Conservation (phyloP, 208 protist genomes). For the Crithidia fasciculata region DNA sequence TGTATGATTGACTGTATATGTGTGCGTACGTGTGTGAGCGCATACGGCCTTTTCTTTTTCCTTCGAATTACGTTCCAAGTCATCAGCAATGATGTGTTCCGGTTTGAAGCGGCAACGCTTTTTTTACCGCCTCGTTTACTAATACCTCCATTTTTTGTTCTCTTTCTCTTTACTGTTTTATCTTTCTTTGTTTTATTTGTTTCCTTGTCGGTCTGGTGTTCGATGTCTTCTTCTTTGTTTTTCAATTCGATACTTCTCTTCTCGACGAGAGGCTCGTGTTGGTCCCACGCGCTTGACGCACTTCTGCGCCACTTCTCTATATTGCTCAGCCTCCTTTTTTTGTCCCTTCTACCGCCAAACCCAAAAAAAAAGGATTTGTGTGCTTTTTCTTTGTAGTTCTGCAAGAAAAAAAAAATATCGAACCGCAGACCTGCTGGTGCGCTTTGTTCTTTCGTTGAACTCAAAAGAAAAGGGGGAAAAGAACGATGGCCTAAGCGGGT, state of each 20-base stretch:
- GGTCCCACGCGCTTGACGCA: too few relatives aligned
- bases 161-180: not conserved
- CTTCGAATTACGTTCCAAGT: constrained; percentile 6
- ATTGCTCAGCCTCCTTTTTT: not conserved
- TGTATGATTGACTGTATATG: not conserved
- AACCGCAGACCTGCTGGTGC: too few relatives aligned
- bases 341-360: not conserved
- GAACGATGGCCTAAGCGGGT: too few relatives aligned
- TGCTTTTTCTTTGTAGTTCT: constrained; percentile 5
- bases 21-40: not conserved
- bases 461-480: not conserved
- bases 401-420: not conserved
- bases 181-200: not conserved
- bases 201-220: too few relatives aligned
- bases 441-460: not conserved
- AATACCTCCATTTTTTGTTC: not conserved
- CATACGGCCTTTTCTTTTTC: constrained; percentile 1
- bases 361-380: not conserved
- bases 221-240: not conserved
- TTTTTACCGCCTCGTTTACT: not conserved
- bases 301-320: too few relatives aligned
- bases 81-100: constrained; percentile 18
- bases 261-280: too few relatives aligned
- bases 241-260: not conserved
- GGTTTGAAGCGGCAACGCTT: not conserved